These are phyloP conservation scores for Nematodospora anomalae DNA, from an alignment of 1,139 yeast species.

Conservation along the genomic window DNA sequence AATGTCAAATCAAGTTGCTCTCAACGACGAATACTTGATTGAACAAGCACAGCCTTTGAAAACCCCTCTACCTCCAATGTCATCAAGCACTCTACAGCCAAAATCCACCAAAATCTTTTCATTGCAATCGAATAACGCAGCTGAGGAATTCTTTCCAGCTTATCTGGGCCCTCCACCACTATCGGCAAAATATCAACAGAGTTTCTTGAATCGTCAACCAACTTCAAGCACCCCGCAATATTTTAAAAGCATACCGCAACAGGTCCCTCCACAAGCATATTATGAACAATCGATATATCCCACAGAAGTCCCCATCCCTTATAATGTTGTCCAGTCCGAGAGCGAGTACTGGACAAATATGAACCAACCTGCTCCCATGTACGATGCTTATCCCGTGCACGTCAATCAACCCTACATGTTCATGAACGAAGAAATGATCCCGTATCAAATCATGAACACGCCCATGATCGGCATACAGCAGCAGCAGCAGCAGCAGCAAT, in stretches of 20 bases:
- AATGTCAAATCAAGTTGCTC: constrained; percentile 30
- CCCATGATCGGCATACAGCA: constrained; percentile 5
- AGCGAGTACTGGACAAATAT: constrained; percentile 25
- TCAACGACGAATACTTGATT: constrained; percentile 46
- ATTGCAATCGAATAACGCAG: constrained; percentile 8
- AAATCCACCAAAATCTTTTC: constrained; percentile 18
- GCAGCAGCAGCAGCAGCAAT: constrained; percentile 1
- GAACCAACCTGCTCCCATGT: constrained; percentile 8
- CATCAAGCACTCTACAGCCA: constrained; percentile 17
- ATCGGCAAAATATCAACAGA: constrained; percentile 22
- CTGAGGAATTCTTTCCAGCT: constrained; percentile 8
- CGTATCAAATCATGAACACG: constrained; percentile 6
- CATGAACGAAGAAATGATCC: constrained; percentile 11
- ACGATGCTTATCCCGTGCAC: constrained; percentile 11
- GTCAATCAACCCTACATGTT: constrained; percentile 10
- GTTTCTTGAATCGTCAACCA: constrained; percentile 11
- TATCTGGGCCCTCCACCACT: constrained; percentile 16
- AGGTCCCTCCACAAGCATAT: constrained; percentile 15
- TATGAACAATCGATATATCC: constrained; percentile 17
- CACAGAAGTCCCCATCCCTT: constrained; percentile 9
- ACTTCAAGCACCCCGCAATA: constrained; percentile 12
- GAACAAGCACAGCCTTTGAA: constrained; percentile 48
- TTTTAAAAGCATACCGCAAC: constrained; percentile 11
- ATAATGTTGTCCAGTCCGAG: constrained; percentile 18
- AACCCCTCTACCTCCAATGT: constrained; percentile 24